Base-by-base conservation (phyloP, 306 rosid species). In the Chamaecrista fasciculata region DNA sequence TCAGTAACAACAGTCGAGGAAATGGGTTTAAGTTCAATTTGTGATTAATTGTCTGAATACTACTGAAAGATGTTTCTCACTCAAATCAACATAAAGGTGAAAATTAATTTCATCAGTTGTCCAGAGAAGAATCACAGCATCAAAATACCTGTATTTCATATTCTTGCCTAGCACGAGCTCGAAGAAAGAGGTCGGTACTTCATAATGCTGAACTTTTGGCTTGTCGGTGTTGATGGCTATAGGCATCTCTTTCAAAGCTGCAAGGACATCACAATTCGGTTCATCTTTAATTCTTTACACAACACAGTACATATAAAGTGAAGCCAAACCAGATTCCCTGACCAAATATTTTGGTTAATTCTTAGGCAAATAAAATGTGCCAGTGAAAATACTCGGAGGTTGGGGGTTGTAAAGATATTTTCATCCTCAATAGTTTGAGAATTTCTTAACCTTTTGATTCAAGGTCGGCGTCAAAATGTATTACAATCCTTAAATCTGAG, bases 151-250 rank as follows among this genome's bases (percentile, higher is more conserved):
- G 74, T 90, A 94, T 63, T 94, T 94, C 76, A 94, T 87, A 76
- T 90, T 79, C 4, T 72, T 71, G 14, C 98, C 98, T 0, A 90
- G 95, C 14, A 90, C 97, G 6, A 90, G 72, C 86, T 76, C 85
- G 86, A 94, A 94, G 82, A 94, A 94, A 73, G 97, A 89, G 43
- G 97, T 88, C 1, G 98, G 98, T 0, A 94, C 70, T 74, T 94
- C 96, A 69, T 90, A 94, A 59, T 88, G 97, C 36, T 90, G 98
- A 69, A 81, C 74, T 78, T 88, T 94, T 0, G 97, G 81, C 62
- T 80, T 70, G 28, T 90, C 92, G 16, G 98, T 88, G 78, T 61
- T 67, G 64, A 90, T 81, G 11, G 98, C 98, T 51, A 90, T 90
- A 1, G 98, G 97, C 98, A 94, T 86, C 74, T 85, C 89, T 42